phyloP scores from a whole-genome alignment of 2,329 filamentous ascomycete genomes.

The Lachnellula hyalina region DNA sequence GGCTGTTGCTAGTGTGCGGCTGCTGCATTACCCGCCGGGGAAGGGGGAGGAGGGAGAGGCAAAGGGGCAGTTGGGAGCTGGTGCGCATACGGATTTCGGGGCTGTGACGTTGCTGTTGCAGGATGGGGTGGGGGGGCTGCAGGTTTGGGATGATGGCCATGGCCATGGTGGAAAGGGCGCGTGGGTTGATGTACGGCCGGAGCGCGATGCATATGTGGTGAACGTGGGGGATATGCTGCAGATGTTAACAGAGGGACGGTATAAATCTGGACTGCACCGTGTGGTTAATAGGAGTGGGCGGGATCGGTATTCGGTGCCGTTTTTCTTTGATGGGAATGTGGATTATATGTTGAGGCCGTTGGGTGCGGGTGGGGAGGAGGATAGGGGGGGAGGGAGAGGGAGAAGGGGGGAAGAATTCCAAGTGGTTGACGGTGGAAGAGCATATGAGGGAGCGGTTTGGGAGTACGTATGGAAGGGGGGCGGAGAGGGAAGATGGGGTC shows the following conservation, averaged over 20 bases:
- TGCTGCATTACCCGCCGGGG: too few species aligned
- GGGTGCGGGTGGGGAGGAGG: conserved; percentile 17
- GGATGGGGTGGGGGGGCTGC: conserved; percentile 42
- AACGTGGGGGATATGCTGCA: conserved; percentile 46
- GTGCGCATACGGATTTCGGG: conserved; percentile 47
- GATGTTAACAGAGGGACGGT: conserved; percentile 44
- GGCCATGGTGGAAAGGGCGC: not conserved
- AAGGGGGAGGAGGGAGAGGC: too few species aligned
- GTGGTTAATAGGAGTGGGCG: conserved; percentile 46
- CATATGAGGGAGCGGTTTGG: conserved; percentile 27
- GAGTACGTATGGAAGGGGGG: conserved; percentile 22
- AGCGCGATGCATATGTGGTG: conserved; percentile 42
- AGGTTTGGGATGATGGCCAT: conserved; percentile 40
- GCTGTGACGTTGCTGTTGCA: conserved; percentile 50
- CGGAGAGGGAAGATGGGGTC: conserved; percentile 12
- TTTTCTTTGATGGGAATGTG: conserved; percentile 50
- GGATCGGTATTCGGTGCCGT: conserved; percentile 49
- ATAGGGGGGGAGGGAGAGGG: conserved; percentile 11
- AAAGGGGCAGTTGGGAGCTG: too few species aligned
- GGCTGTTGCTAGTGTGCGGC: too few species aligned
- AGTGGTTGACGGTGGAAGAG: conserved; percentile 22
- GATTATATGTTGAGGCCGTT: conserved; percentile 33
- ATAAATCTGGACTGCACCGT: conserved; percentile 47
- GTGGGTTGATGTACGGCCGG: conserved; percentile 41
- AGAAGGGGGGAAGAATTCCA: conserved; percentile 10